Conservation (phyloP, 352 stramenopile genomes). For the Plasmopara muralis region DNA sequence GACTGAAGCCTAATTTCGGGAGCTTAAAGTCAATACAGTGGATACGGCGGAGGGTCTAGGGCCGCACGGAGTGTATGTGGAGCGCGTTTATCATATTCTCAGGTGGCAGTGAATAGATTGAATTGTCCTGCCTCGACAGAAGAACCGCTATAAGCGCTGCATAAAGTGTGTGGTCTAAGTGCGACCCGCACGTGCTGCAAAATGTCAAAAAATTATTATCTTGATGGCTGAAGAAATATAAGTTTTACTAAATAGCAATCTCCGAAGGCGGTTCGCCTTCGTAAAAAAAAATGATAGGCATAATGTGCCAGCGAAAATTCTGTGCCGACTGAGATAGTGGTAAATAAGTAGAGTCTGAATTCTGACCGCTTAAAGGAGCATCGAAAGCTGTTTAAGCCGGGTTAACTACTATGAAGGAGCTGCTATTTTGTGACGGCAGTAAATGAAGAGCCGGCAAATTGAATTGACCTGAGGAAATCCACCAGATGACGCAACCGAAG, state of each 20-base stretch:
- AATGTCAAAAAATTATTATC: neutral
- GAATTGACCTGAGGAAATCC: neutral
- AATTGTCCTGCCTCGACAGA: neutral
- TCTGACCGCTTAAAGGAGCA: neutral
- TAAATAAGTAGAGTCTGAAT: neutral
- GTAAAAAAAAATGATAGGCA: neutral
- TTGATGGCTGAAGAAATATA: neutral
- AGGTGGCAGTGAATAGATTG: neutral
- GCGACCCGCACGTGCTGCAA: neutral
- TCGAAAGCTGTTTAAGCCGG: neutral
- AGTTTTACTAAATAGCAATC: neutral
- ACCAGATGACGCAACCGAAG: neutral
- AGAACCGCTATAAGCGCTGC: neutral
- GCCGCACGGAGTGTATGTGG: neutral
- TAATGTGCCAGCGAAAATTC: neutral
- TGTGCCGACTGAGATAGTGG: neutral
- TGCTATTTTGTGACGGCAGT: neutral
- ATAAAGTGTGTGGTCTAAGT: no score
- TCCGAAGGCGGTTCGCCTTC: neutral
- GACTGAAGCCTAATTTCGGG: neutral
- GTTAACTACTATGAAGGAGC: neutral
- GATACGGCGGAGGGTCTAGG: neutral
- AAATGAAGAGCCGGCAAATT: neutral
- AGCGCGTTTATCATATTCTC: neutral
- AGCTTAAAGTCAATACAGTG: neutral